Evolutionary conservation across 331 rosid genomes (phyloP).

Genomic region (Malus hybrid): DNA sequence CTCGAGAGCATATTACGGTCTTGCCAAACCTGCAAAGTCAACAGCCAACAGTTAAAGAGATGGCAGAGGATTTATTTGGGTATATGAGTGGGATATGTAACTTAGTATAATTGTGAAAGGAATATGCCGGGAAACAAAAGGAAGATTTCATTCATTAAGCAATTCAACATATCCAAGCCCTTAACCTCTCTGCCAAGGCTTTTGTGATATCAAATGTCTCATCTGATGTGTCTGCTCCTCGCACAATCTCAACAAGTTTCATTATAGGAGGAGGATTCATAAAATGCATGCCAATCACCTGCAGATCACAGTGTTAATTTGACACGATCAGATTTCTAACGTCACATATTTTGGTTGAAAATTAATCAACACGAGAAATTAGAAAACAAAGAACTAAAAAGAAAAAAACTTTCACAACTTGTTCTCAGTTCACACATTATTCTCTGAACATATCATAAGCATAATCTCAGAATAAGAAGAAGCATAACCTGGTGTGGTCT

Average conservation of each 20-base stretch:
- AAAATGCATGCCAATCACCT: slow-evolving; percentile 98
- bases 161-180: background rate
- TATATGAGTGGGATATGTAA: background rate
- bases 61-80: background rate
- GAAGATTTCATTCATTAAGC: background rate
- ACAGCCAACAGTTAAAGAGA: slow-evolving; percentile 3
- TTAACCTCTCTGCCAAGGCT: slow-evolving; percentile 71
- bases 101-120: background rate
- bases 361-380: background rate
- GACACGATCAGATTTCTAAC: background rate
- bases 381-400: background rate
- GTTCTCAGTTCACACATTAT: background rate
- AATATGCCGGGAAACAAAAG: background rate
- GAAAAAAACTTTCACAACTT: background rate
- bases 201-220: slow-evolving; percentile 57
- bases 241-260: slow-evolving; percentile 83
- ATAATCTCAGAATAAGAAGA: slow-evolving; percentile 2
- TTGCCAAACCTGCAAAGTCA: slow-evolving; percentile 56
- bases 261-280: slow-evolving; percentile 90
- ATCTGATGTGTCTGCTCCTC: slow-evolving; percentile 77
- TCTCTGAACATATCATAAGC: background rate
- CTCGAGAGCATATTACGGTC: slow-evolving; percentile 66
- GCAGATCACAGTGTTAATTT: slow-evolving; percentile 12
- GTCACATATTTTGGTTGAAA: background rate
- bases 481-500: slow-evolving; percentile 59